Evolutionary conservation across 208 protist species (phyloP).

Genomic region (Leishmania tropica): DNA sequence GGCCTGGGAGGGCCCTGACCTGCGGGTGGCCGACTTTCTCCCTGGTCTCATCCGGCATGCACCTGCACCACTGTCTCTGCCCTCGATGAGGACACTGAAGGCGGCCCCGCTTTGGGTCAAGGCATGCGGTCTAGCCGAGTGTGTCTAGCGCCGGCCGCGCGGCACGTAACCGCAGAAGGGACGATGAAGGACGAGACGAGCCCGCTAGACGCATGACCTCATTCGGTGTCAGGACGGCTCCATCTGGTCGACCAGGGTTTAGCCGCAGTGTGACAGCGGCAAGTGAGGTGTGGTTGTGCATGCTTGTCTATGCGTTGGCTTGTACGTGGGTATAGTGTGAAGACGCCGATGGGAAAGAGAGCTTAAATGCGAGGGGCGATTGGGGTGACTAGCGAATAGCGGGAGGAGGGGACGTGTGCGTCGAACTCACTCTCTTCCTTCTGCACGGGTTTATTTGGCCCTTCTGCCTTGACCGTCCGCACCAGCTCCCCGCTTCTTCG

Average conservation of each 20-base stretch:
- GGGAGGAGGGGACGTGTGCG: neutral
- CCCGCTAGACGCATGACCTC: neutral
- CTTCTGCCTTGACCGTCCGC: neutral
- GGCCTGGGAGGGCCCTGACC: neutral
- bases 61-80: neutral
- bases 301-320: neutral
- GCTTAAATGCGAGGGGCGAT: neutral
- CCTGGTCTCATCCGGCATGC: neutral
- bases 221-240: neutral
- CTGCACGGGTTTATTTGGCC: neutral
- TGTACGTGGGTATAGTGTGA: neutral
- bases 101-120: neutral
- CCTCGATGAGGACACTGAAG: neutral
- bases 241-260: neutral
- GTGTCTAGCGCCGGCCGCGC: neutral
- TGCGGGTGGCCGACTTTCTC: neutral
- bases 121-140: neutral
- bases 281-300: neutral
- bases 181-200: neutral
- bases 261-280: neutral
- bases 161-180: neutral
- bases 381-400: no score
- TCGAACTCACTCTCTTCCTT: neutral
- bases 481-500: no score
- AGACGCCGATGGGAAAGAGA: no score